phyloP scores from a whole-genome alignment of 345 rosid species.

The Erysimum cheiranthoides region DNA sequence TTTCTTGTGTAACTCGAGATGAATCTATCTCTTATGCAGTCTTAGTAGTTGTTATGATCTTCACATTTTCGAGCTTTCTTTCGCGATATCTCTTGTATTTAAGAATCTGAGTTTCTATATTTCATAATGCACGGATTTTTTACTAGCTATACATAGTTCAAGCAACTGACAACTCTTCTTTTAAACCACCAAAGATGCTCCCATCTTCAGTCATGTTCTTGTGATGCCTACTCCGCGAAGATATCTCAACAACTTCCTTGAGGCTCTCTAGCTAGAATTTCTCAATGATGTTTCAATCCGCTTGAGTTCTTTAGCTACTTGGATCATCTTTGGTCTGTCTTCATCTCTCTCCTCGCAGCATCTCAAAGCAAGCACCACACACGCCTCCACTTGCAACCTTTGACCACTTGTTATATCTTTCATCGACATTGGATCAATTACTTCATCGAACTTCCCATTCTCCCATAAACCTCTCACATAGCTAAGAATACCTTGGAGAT shows the following conservation, averaged over 20 bases:
- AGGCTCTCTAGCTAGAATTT: not conserved
- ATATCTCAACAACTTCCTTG: not conserved
- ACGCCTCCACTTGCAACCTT: conserved; percentile 15
- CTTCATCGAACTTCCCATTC: not conserved
- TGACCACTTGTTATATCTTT: not conserved
- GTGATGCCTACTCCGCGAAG: not conserved
- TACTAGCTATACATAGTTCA: conserved; percentile 5
- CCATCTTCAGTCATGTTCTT: not conserved
- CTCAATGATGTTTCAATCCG: not conserved
- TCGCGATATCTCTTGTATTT: not conserved
- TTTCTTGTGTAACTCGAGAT: not conserved
- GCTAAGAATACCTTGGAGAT: not conserved
- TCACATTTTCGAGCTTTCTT: not conserved
- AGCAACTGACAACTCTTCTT: conserved; percentile 1
- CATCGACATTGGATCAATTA: not conserved
- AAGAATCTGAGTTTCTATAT: not conserved
- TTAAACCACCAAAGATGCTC: not conserved
- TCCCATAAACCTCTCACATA: not conserved
- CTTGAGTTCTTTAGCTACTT: conserved; percentile 34
- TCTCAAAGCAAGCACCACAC: conserved; percentile 24
- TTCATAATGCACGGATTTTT: not conserved
- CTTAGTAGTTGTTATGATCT: not conserved
- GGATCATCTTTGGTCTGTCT: conserved; percentile 28
- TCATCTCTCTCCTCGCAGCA: conserved; percentile 26
- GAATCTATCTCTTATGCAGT: not conserved